Percentiles rank a stretch among this genome's conserved stretches.
Conservation (phyloP, 371 early-diverging fungal species). For the Fennellomyces sp. region DNA sequence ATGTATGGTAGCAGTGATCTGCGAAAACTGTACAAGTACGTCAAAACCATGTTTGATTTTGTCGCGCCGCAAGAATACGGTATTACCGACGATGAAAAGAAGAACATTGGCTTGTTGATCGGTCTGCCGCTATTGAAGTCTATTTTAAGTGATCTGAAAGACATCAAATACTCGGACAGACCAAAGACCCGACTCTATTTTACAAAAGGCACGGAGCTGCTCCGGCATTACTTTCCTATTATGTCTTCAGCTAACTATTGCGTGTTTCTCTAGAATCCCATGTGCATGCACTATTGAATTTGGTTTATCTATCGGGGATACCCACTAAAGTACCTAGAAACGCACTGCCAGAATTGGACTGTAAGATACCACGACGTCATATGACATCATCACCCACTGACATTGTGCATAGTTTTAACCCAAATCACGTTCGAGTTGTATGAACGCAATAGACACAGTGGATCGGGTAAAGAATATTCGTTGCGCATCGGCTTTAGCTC, state of each 20-base stretch:
- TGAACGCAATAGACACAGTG: constrained; percentile 75
- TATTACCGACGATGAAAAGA: constrained; percentile 79
- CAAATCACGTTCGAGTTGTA: constrained; percentile 98
- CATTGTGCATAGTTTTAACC: constrained; percentile 67
- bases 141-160: constrained; percentile 77
- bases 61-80: constrained; percentile 95
- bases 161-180: constrained; percentile 52
- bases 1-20: constrained; percentile 33
- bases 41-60: constrained; percentile 90
- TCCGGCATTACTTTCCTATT: not conserved
- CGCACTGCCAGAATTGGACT: constrained; percentile 90
- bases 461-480: constrained; percentile 75
- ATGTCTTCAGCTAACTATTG: not conserved
- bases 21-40: constrained; percentile 75
- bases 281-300: constrained; percentile 87
- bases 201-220: constrained; percentile 72
- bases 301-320: constrained; percentile 85
- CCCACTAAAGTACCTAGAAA: constrained; percentile 71
- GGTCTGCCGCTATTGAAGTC: constrained; percentile 77
- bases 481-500: constrained; percentile 91
- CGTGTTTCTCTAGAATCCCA: constrained; percentile 71
- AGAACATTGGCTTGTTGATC: constrained; percentile 85
- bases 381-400: constrained; percentile 1
- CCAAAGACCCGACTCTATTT: constrained; percentile 91
- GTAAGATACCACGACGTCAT: constrained; percentile 47